A percentile compares a stretch with the other conserved stretches of the same genome.
Conservation (phyloP, 2,329 filamentous ascomycete species). For the Fusarium sp. region DNA sequence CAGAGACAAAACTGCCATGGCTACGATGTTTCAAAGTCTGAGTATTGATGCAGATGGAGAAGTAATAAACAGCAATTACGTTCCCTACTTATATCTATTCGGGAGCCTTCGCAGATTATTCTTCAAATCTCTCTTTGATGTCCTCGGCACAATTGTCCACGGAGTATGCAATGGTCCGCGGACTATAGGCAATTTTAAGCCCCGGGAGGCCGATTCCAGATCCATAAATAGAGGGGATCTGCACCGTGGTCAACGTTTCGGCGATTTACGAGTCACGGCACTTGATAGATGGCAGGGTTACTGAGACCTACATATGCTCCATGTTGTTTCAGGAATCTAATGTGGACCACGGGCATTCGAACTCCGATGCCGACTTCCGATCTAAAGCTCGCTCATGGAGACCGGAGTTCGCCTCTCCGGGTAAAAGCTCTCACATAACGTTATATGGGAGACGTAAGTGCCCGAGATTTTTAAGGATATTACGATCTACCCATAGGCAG, state of each 20-base stretch:
- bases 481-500: not conserved
- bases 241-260: not conserved
- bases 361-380: not conserved
- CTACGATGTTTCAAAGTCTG: not conserved
- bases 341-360: not conserved
- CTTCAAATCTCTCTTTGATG: not conserved
- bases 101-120: not conserved
- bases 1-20: not conserved
- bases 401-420: not conserved
- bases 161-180: not conserved
- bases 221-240: not conserved
- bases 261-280: not conserved
- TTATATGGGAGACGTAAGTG: not conserved
- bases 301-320: not conserved
- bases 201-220: not conserved
- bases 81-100: not conserved
- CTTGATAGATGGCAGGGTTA: not conserved
- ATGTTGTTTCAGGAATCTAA: not conserved
- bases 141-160: not conserved
- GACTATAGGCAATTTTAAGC: not conserved
- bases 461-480: not conserved
- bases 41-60: not conserved
- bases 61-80: not conserved
- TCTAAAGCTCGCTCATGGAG: not conserved
- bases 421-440: not conserved